Conservation (phyloP, 192 early-diverging fungal species). For the Fimicolochytrium jonesii region DNA sequence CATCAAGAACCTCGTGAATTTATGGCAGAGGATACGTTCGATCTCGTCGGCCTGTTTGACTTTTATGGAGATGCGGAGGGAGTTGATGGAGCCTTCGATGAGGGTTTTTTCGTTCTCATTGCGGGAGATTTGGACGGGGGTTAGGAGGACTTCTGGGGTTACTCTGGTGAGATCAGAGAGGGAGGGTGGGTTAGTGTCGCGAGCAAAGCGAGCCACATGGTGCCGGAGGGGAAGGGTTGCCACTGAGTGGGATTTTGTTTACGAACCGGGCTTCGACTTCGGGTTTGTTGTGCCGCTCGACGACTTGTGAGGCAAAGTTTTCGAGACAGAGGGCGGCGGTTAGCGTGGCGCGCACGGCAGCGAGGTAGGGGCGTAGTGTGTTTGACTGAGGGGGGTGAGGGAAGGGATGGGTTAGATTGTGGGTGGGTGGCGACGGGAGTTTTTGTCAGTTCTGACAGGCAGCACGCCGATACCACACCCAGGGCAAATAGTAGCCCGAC, state of each 20-base stretch:
- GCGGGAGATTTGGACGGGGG: conserved; percentile 78
- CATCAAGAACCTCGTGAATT: conserved; percentile 98
- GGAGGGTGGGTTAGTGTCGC: not conserved
- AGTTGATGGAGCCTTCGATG: conserved; percentile 90
- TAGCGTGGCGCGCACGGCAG: conserved; percentile 87
- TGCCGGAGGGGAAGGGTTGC: not conserved
- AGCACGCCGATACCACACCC: no score
- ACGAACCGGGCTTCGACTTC: conserved; percentile 86
- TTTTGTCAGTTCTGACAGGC: no score
- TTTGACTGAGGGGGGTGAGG: conserved; percentile 67
- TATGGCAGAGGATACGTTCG: conserved; percentile 89
- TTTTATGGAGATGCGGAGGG: conserved; percentile 87
- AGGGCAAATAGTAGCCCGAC: no score
- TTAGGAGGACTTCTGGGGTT: conserved; percentile 80
- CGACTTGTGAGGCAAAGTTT: conserved; percentile 96
- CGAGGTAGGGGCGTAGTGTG: conserved; percentile 93
- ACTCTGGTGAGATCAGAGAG: conserved; percentile 35
- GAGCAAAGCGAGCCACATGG: not conserved
- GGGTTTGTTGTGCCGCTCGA: conserved; percentile 97
- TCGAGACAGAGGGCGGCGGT: conserved; percentile 94
- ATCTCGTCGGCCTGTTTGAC: conserved; percentile 99
- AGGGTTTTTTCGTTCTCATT: conserved; percentile 93
- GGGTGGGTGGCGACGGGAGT: no score
- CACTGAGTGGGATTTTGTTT: not conserved
- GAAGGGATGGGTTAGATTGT: not conserved